Conservation (phyloP, 306 rosid species). For the Parietaria judaica region DNA sequence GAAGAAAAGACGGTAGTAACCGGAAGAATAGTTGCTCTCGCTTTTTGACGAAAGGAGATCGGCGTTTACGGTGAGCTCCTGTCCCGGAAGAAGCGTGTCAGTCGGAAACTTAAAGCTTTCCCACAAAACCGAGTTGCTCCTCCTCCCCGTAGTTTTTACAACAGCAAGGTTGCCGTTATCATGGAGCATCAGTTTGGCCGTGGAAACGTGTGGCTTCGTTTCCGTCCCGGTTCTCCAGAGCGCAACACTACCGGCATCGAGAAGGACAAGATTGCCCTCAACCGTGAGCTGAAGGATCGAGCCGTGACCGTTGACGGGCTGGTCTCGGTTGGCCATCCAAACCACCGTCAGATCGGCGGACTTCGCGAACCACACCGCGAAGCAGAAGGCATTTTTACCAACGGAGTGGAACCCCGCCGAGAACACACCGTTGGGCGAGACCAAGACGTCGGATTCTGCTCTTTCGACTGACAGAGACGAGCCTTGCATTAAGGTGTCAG, state of each 20-base stretch:
- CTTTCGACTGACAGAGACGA: conserved; percentile 32
- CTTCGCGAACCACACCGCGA: conserved; percentile 35
- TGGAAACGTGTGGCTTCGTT: conserved; percentile 1
- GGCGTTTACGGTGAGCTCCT: conserved; percentile 27
- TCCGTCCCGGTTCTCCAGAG: conserved; percentile 40
- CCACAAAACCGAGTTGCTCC: conserved; percentile 21
- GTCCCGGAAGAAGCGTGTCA: conserved; percentile 44
- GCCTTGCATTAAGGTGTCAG: conserved; percentile 23
- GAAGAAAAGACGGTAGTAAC: conserved; percentile 33
- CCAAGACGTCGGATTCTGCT: conserved; percentile 12
- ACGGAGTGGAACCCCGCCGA: conserved; percentile 43
- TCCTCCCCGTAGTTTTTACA: neutral
- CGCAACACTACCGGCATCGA: conserved; percentile 20
- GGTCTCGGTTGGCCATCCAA: conserved; percentile 51
- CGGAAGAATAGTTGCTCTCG: conserved; percentile 34
- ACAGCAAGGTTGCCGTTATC: conserved; percentile 43
- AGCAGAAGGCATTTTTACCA: conserved; percentile 43
- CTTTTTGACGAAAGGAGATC: conserved; percentile 38
- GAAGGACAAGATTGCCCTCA: conserved; percentile 32
- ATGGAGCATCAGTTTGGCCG: conserved; percentile 15
- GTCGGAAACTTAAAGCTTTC: conserved; percentile 53
- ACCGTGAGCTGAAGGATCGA: conserved; percentile 33
- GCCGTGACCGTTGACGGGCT: conserved; percentile 31
- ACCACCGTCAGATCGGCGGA: conserved; percentile 12
- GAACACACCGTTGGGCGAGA: conserved; percentile 34